phyloP scores from a whole-genome alignment of 2,329 filamentous ascomycete species.

The Colletotrichum tabaci region DNA sequence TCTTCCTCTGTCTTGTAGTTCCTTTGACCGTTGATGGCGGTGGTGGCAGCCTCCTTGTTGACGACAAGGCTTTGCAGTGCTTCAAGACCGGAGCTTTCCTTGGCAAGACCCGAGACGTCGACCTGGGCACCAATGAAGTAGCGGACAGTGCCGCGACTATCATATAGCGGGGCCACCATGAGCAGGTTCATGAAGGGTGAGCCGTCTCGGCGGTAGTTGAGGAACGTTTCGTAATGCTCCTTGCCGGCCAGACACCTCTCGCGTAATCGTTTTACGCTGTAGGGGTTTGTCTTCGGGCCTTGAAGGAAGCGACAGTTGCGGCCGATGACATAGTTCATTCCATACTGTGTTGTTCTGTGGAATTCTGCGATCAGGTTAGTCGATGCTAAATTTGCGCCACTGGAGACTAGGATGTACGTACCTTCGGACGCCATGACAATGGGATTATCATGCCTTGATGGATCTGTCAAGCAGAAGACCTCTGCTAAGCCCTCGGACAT shows the following conservation, averaged over 20 bases:
- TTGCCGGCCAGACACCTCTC: constrained; percentile 74
- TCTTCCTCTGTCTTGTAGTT: constrained; percentile 38
- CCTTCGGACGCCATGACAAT: constrained; percentile 85
- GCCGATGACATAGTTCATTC: constrained; percentile 79
- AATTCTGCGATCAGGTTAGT: constrained; percentile 68
- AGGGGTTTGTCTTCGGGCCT: constrained; percentile 78
- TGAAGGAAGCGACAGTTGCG: constrained; percentile 86
- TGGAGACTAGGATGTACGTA: constrained; percentile 50
- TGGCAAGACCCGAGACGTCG: constrained; percentile 78
- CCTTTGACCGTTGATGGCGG: constrained; percentile 49
- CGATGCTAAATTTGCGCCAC: accelerated
- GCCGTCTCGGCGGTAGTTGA: constrained; percentile 85
- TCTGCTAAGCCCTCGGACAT: constrained; percentile 83
- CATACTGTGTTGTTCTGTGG: constrained; percentile 81
- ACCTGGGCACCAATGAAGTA: constrained; percentile 82
- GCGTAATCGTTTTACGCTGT: constrained; percentile 73
- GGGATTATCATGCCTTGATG: constrained; percentile 80
- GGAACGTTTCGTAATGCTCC: constrained; percentile 80
- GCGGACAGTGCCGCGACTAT: constrained; percentile 75
- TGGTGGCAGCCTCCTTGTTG: constrained; percentile 46
- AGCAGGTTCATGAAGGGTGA: constrained; percentile 84
- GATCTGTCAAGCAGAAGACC: constrained; percentile 84
- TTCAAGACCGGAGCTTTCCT: constrained; percentile 76
- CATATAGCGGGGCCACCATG: constrained; percentile 80
- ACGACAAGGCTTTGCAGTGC: constrained; percentile 67